Evolutionary conservation across 192 early-diverging fungal species (phyloP), one percentile per base, ranked within the genome.

Genomic region (Dissophora ornata): DNA sequence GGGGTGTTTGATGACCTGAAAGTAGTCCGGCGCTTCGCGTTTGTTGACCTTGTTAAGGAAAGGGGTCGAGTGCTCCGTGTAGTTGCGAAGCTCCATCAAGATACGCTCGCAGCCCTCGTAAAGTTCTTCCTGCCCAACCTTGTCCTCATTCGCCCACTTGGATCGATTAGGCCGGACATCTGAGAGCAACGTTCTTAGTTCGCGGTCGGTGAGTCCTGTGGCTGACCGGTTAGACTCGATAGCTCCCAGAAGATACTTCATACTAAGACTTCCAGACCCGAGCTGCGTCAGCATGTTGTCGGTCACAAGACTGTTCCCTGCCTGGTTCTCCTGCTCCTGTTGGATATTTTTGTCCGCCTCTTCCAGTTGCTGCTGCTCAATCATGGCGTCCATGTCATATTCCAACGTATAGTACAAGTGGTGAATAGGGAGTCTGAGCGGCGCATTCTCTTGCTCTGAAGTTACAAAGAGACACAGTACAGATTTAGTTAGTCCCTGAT

Each of bases 21-120:
- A 92, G 70, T 99, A 99, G 81, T 96, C 91, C 0, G 97, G 97
- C 1, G 92, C 96, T 42, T 97, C 96, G 46, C 92, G 87, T 57
- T 93, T 90, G 69, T 86, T 89, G 25, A 98, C 97, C 68, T 92
- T 93, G 45, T 85, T 88, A 24, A 96, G 79, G 69, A 99, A 99
- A 4, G 96, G 95, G 12, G 78, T 67, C 0, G 93, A 92, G 45
- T 95, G 93, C 26, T 91, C 93, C 1, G 85, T 87, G 79, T 93
- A 91, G 50, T 88, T 84, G 67, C 92, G 93, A 15, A 98, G 83
- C 58, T 93, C 92, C 18, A 84, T 86, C 57, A 98, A 78, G 30
- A 93, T 88, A 36, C 91, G 89, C 59, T 98, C 97, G 34, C 92
- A 88, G 25, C 90, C 92, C 57, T 94, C 92, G 71, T 96, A 97